Base-by-base conservation (phyloP, 2,329 filamentous ascomycete species). In the Cordyceps pruinosa region DNA sequence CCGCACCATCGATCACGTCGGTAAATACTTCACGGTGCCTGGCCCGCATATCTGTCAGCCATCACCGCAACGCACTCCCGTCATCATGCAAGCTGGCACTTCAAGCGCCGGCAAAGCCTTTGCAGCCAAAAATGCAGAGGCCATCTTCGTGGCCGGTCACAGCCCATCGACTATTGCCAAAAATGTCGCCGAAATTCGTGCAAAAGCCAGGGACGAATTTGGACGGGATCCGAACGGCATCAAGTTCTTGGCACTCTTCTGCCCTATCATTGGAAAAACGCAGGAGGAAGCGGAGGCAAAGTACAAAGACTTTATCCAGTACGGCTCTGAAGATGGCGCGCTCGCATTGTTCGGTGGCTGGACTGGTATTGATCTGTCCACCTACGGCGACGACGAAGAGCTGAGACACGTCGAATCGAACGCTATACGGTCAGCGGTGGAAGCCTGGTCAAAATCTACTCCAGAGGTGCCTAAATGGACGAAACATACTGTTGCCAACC, bases 341-440 rank as follows among this genome's bases (percentile, higher is more conserved):
- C 66, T 87, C 49, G 83, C 84, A 0, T 68, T 87, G 2, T 87
- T 87, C 61, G 82, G 84, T 2, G 84, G 84, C 0, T 87, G 83
- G 83, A 86, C 84, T 0, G 84, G 84, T 0, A 84, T 86, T 47
- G 82, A 88, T 65, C 70, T 87, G 25, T 73, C 76, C 7, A 71
- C 77, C 44, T 87, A 86, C 61, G 78, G 72, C 0, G 83, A 87
- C 26, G 83, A 87, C 42, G 78, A 87, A 64, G 84, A 87, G 66
- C 69, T 87, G 51, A 71, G 82, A 13, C 73, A 81, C 56, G 81
- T 85, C n/a, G 77, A 84, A 66, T 79, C 78, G 59, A 82, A 85
- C 66, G 83, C 82, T 0, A 83, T 85, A 51, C 72, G 76, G n/a
- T 78, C 74, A 0, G 77, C 77, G 1, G 77, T 77, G 0, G 73